Evolutionary conservation across 2,329 filamentous ascomycete genomes (phyloP), one percentile per base, ranked within the genome.

Genomic region (Coniochaeta ligniaria): DNA sequence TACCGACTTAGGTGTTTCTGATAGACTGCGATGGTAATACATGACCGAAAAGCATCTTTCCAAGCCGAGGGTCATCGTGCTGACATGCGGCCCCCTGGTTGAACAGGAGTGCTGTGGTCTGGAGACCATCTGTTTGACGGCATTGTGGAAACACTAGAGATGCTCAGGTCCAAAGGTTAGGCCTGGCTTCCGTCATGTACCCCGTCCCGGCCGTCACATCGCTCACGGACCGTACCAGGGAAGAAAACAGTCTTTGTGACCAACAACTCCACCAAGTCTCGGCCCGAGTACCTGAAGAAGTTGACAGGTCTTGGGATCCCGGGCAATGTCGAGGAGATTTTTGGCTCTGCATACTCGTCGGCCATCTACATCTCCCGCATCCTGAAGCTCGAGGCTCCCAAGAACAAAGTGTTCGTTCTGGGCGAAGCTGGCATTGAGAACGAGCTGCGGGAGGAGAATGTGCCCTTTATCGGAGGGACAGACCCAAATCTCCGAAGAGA

Each of bases 201-300:
- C 35, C 16, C 12, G 20, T 47, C 28, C 45, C 6, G 17, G 63
- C 59, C 26, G 36, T 33, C 45, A 58, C 14, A 36, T 60, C 28
- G n/a, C 57, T 60, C 16, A 60, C 24, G 41, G 16, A 12, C 36
- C 50, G 2, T 55, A 16, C 31, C 59, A 95, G 93, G 91, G 71
- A 99, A 99, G 76, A 89, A 89, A 72, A 83, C 95, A 36, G 87
- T 99, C 60, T 99, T 99, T 72, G 95, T 99, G 59, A 99, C 95
- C 45, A 99, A 99, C 79, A 99, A 99, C 79, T 97, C 92, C 71
- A 98, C 95, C 61, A 99, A 99, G 74, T 96, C 94, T 12, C 89
- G 95, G 60, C 80, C 84, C 57, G 92, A 97, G 73, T 99, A 99
- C 76, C 88, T 90, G 73, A 92, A 94, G 79, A 99, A 98, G 72